Conservation (phyloP, 2,329 filamentous ascomycete genomes). For the Fusarium hostae region DNA sequence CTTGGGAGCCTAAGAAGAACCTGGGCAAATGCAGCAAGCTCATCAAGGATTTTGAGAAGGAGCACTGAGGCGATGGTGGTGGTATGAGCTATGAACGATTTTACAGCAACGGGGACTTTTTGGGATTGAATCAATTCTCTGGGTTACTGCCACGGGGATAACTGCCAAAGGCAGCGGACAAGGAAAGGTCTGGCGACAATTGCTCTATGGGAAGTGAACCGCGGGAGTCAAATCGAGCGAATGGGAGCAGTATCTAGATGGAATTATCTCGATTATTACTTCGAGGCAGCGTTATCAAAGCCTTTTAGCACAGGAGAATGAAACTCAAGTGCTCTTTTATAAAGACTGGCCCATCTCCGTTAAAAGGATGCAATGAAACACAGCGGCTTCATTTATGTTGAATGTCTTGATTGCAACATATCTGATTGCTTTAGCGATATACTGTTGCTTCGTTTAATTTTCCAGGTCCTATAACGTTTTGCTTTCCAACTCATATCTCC, state of each 20-base stretch:
- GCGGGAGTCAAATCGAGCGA: not conserved
- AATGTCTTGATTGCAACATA: not conserved
- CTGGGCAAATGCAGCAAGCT: constrained; percentile 53
- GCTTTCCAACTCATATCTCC: not conserved
- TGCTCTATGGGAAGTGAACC: not conserved
- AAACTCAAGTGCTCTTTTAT: not conserved
- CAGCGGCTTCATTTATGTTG: not conserved
- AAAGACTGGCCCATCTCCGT: accelerated
- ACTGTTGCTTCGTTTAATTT: not conserved
- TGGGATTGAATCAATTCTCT: not conserved
- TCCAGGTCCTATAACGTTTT: not conserved
- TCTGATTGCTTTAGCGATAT: not conserved
- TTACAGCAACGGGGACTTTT: not conserved
- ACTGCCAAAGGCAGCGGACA: not conserved
- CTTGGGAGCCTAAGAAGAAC: constrained; percentile 64
- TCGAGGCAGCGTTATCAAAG: not conserved
- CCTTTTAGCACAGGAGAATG: not conserved
- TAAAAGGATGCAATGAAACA: not conserved
- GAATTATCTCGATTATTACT: not conserved
- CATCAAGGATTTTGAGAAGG: constrained; percentile 52
- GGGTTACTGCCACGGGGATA: not conserved
- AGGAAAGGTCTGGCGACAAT: not conserved
- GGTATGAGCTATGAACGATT: not conserved
- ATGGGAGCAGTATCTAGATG: not conserved
- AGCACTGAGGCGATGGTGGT: not conserved